Conservation (phyloP, 345 rosid species). For the Pistacia integerrima region DNA sequence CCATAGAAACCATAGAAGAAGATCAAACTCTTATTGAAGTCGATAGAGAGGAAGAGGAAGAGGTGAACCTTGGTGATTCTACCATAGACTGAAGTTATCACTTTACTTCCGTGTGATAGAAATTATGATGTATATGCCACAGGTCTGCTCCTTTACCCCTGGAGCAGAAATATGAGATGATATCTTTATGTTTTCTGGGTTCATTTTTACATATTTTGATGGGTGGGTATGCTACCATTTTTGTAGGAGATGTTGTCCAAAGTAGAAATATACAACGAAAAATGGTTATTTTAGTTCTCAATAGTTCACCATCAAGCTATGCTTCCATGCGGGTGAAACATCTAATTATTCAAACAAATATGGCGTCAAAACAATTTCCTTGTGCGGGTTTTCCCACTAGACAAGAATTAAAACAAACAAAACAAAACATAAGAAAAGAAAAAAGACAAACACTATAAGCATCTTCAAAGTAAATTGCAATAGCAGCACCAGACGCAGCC, state of each 20-base stretch:
- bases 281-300: neutral
- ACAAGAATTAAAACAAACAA: no score
- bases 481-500: no score
- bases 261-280: conserved; percentile 10
- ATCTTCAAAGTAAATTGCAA: no score
- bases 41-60: conserved; percentile 21
- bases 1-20: conserved; percentile 29
- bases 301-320: neutral
- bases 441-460: no score
- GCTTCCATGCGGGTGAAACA: no score
- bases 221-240: neutral
- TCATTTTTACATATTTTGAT: neutral
- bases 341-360: no score
- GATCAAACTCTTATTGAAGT: conserved; percentile 28
- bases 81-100: neutral
- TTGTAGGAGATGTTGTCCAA: neutral
- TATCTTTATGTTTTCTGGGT: neutral
- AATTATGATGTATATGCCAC: conserved; percentile 23
- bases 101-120: neutral
- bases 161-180: neutral
- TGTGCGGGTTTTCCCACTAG: no score
- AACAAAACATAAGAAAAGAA: no score
- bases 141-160: conserved; percentile 5
- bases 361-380: no score
- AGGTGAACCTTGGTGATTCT: neutral